Base-by-base conservation (phyloP, 805 yeast species). In the Deakozyma indianensis region DNA sequence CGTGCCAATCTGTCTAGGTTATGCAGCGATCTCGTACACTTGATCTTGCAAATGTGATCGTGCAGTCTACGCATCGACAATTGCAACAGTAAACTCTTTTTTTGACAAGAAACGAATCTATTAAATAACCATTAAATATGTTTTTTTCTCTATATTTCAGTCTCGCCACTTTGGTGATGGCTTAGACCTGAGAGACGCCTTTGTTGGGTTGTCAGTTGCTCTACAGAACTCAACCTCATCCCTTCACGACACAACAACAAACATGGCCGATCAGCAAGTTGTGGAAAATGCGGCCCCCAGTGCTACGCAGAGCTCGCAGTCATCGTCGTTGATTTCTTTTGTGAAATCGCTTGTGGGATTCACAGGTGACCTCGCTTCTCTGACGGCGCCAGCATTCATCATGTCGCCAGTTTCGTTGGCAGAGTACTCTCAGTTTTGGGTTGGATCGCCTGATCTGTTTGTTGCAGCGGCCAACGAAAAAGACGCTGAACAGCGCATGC, bases 341-440 rank as follows among this genome's bases (percentile, higher is more conserved):
- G 38, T 32, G 20, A 85, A 85, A 65, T 84, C 95, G 35, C 76
- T 90, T 51, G 92, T 96, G 25, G 77, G 94, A 3, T 90, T 85
- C 64, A 86, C 87, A 54, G 96, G 96, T 41, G 98, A 92, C 61
- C 69, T 92, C 51, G 85, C 96, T 18, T 78, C 95, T 2, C 68
- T 92, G 58, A 88, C 98, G 1, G 98, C 98, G 2, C 98, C 98
- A 18, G 96, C 97, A 5, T 92, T 90, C 66, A 92, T 92, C 52
- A 70, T 92, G 52, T 85, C 95, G 3, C 86, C 96, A 22, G 80
- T 83, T 3, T 88, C 96, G 2, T 71, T 86, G 55, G 77, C 77
- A 27, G 98, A 92, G 67, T 92, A 84, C 65, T 83, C 96, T 21
- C 90, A 85, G 62, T 92, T 85, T 66, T 92, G 98, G 96, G 85